Evolutionary conservation across 768 basidiomycete genomes (phyloP), one percentile per base, ranked within the genome.

Genomic region (Hysterangium stoloniferum): DNA sequence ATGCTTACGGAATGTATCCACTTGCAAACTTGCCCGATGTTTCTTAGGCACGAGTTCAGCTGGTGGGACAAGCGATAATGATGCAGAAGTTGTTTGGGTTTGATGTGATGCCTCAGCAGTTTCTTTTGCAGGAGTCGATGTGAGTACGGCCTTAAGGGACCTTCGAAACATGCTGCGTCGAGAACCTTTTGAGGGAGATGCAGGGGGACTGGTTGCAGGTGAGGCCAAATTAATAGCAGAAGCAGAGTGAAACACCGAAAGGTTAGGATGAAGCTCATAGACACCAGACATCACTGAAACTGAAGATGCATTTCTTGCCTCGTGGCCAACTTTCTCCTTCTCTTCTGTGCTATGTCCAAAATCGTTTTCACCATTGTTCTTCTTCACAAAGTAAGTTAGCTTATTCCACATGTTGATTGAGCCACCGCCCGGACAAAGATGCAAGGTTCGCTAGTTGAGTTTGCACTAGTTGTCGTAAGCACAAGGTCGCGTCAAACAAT

Each of bases 201-300:
- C 63, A 1, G 77, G 77, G 4, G 74, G 73, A 34, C 62, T 65
- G 12, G 65, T 56, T 15, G 61, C 54, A 9, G 66, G 65, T 33
- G 64, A 64, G 15, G 63, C 64, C 3, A 62, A 35, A 20, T 35
- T 63, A 54, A 37, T 65, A 15, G 44, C 44, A 5, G 44, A 45
- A 2, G 11, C 28, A 4, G 44, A 57, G 52, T 78, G 75, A 54
- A 80, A 79, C 53, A 78, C 67, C 20, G 81, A 81, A 46, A 80
- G 59, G 61, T 79, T 80, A 20, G 78, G 78, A 52, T 82, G 79
- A 49, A 79, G 78, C 61, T 82, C 77, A 52, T 71, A 73, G 27
- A 80, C 74, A 58, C 69, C 71, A 43, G 66, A 62, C 57, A 80
- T 61, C 19, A 80, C 76, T 73, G 41, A 54, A 47, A 36, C 52